Evolutionary conservation across 2,329 filamentous ascomycete genomes (phyloP).

Genomic region (Clarireedia monteithiana): DNA sequence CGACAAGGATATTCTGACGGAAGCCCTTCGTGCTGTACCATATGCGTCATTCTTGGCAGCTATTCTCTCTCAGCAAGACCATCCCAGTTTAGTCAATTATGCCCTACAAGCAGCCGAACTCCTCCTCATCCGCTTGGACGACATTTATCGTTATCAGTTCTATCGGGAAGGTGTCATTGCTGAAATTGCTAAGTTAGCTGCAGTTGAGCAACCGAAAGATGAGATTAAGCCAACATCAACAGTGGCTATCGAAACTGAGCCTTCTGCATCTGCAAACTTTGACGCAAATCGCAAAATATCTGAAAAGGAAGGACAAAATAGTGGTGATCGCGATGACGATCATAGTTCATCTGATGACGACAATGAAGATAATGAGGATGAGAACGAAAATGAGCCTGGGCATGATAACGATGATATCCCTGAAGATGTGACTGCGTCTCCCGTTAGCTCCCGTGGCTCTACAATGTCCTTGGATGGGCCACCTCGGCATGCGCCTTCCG

Average conservation of each 20-base stretch:
- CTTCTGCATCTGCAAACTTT: constrained; percentile 26
- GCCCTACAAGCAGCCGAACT: constrained; percentile 87
- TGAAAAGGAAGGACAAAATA: constrained; percentile 21
- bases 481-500: constrained; percentile 39
- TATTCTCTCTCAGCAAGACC: constrained; percentile 92
- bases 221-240: constrained; percentile 14
- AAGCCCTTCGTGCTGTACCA: constrained; percentile 78
- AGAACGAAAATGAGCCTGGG: constrained; percentile 34
- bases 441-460: constrained; percentile 49
- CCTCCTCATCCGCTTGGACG: constrained; percentile 72
- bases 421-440: constrained; percentile 33
- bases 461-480: constrained; percentile 56
- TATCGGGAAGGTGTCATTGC: constrained; percentile 93
- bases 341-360: constrained; percentile 40
- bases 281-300: constrained; percentile 26
- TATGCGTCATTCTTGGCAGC: constrained; percentile 95
- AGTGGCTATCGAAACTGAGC: constrained; percentile 14
- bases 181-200: constrained; percentile 77
- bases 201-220: constrained; percentile 20
- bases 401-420: constrained; percentile 46
- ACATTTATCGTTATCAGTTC: constrained; percentile 91
- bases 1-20: constrained; percentile 75
- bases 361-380: constrained; percentile 39
- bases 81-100: constrained; percentile 76
- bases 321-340: constrained; percentile 35